phyloP scores from a whole-genome alignment of 2,329 filamentous ascomycete species.

The Phialophora verrucosa region DNA sequence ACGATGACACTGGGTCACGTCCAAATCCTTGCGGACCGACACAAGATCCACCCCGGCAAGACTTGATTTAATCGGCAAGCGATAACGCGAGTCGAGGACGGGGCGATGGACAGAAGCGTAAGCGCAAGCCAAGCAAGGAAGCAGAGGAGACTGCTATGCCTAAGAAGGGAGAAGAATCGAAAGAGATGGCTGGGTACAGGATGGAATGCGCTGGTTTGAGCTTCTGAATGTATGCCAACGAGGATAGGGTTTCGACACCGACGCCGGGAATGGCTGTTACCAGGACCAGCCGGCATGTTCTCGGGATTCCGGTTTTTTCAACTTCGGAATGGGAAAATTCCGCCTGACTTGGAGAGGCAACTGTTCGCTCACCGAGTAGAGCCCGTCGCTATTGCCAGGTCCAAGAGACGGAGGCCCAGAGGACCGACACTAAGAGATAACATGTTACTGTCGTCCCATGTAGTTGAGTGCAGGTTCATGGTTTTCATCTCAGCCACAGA shows the following conservation, averaged over 20 bases:
- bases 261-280: too few relatives aligned
- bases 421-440: background rate
- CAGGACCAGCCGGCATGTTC: too few relatives aligned
- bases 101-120: conserved; percentile 14
- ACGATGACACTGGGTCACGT: conserved; percentile 26
- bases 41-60: conserved; percentile 18
- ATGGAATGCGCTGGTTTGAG: too few relatives aligned
- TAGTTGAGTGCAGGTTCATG: background rate
- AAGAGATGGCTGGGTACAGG: too few relatives aligned
- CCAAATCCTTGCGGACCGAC: conserved; percentile 16
- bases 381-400: background rate
- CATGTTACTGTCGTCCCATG: background rate
- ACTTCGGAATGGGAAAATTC: background rate
- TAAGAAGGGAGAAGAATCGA: too few relatives aligned
- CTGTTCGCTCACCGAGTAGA: background rate
- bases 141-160: background rate
- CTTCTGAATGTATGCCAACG: too few relatives aligned
- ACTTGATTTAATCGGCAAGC: conserved; percentile 10
- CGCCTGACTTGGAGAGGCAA: background rate
- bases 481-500: conserved; percentile 30
- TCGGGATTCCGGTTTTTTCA: too few relatives aligned
- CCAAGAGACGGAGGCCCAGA: background rate
- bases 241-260: too few relatives aligned
- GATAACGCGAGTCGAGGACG: background rate
- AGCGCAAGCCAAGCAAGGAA: conserved; percentile 5